Base-by-base conservation (phyloP, 176 grass and related monocot genomes). In the Hyparrhenia diplandra region DNA sequence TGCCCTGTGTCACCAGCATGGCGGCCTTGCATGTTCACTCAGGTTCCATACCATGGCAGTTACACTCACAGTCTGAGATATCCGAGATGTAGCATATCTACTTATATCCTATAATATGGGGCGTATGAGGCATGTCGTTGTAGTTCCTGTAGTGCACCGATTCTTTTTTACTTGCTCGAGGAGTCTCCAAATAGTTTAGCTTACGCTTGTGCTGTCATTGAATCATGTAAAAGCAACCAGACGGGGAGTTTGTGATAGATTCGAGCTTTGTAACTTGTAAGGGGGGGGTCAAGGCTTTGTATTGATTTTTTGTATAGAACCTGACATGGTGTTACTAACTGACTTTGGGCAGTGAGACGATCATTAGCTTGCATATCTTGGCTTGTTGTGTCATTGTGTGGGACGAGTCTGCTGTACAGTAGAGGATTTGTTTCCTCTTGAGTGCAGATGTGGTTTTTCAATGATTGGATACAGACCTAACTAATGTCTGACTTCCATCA, bases 221-320 rank as follows among this genome's bases (percentile, higher is more conserved):
- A 70, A 85, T n/a, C 34, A 58, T 89, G 77, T 80, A 65, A 63
- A 74, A 47, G 30, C 49, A 47, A 51, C 24, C 21, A 20, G 31
- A 11, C n/a, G 7, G 57, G 61, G 42, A 59, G n/a, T 59, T 11
- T 59, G 54, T 2, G 67, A 49, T 21, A 74, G 36, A 36, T 47
- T 76, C 28, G 16, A 58, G 54, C 23, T 9, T 31, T 87, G 30
- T 34, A 28, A 14, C 76, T 20, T 61, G 17, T 54, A 32, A 10
- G 14, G 12, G 5, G 21, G 23, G 23, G 49, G 29, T 65, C 9
- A 62, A 45, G 42, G 37, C 58, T 60, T 25, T 24, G 46, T 29
- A 60, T 80, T 80, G 24, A 18, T 61, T 78, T 24, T 20, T 39
- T 84, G 86, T 84, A 84, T 73, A 79, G 37, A 73, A 74, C 59